Conservation (phyloP, 2,329 filamentous ascomycete species). For the Monosporascus sp. region DNA sequence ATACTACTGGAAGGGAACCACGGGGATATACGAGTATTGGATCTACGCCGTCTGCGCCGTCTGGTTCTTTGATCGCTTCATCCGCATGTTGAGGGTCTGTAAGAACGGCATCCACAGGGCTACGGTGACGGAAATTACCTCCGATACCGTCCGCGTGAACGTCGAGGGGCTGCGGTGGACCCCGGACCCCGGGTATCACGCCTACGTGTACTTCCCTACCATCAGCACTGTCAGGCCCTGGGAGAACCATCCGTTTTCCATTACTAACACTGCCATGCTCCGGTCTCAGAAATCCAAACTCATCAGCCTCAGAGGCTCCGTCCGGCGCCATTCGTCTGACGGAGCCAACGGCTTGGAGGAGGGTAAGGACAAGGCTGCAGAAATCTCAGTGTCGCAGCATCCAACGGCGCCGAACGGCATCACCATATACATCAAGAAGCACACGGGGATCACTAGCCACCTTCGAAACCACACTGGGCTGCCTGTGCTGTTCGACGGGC, state of each 20-base stretch:
- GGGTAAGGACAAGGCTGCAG: not conserved
- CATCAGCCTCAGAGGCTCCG: not conserved
- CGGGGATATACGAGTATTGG: conserved; percentile 8
- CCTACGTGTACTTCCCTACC: conserved; percentile 46
- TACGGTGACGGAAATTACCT: conserved; percentile 29
- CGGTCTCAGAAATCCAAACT: not conserved
- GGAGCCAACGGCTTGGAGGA: not conserved
- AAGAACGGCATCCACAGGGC: conserved; percentile 33
- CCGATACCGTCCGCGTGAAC: conserved; percentile 35
- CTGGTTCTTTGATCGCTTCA: conserved; percentile 38
- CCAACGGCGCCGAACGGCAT: conserved; percentile 1
- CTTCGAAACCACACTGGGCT: not conserved
- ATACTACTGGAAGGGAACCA: conserved; percentile 5
- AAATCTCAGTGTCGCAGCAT: not conserved
- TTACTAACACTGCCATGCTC: conserved; percentile 23
- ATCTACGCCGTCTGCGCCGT: conserved; percentile 19
- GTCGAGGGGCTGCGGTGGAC: conserved; percentile 34
- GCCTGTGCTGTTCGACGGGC: conserved; percentile 6
- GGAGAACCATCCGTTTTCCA: conserved; percentile 53
- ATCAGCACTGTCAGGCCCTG: conserved; percentile 35
- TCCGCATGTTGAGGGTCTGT: conserved; percentile 33
- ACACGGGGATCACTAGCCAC: conserved; percentile 2
- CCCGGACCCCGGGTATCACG: conserved; percentile 28
- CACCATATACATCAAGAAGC: conserved; percentile 5
- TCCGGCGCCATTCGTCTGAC: not conserved